These are phyloP conservation scores for Petrea volubilis DNA, from an alignment of 257 asterid species.

Conservation along the genomic window DNA sequence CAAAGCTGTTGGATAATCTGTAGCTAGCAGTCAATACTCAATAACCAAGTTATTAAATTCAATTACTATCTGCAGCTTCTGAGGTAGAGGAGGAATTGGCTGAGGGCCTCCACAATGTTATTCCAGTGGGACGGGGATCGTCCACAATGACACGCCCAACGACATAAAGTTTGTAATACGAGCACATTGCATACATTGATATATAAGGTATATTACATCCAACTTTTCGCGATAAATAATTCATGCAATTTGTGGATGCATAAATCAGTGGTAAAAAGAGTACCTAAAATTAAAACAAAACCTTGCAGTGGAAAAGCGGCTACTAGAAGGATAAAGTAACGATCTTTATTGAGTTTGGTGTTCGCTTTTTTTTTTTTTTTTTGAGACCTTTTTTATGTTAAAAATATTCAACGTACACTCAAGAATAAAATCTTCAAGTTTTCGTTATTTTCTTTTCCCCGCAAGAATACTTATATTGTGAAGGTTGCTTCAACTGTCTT, in stretches of 20 bases:
- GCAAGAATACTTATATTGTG: background rate
- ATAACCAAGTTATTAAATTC: background rate
- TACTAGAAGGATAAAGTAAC: background rate
- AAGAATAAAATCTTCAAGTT: too few relatives aligned
- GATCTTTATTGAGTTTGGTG: background rate
- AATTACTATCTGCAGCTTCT: constrained; percentile 42
- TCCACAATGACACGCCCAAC: constrained; percentile 95
- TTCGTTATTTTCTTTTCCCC: too few relatives aligned
- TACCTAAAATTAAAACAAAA: background rate
- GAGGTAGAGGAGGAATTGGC: constrained; percentile 52
- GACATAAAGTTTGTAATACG: constrained; percentile 41
- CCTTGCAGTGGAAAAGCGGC: background rate
- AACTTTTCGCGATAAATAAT: background rate
- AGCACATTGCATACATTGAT: constrained; percentile 15
- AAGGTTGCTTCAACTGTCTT: constrained; percentile 14
- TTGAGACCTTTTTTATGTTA: too few relatives aligned
- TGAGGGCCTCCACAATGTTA: constrained; percentile 59
- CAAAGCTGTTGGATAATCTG: background rate
- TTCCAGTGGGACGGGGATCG: constrained; percentile 94
- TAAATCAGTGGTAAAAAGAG: background rate
- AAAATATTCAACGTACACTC: too few relatives aligned
- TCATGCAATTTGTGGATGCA: background rate
- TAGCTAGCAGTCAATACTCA: background rate
- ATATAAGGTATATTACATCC: constrained; percentile 22
- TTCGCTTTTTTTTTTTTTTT: too few relatives aligned